These are phyloP conservation scores for Choiromyces venosus DNA, from an alignment of 495 filamentous ascomycete genomes.

Conservation along the genomic window DNA sequence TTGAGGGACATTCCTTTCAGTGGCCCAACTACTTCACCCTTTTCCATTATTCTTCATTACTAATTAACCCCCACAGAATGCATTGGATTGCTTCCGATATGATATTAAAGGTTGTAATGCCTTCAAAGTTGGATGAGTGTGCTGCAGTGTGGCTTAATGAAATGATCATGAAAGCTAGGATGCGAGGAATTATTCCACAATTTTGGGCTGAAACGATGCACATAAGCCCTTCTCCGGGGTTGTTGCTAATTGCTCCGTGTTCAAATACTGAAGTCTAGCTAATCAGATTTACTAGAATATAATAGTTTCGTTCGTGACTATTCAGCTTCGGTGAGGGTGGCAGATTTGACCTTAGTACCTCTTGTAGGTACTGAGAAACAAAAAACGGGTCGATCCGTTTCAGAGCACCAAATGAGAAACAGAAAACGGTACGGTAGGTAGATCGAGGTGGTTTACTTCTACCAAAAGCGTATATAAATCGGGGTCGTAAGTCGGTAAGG, in stretches of 20 bases:
- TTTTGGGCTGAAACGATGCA: background rate
- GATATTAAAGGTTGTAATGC: background rate
- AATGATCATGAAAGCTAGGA: background rate
- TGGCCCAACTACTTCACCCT: background rate
- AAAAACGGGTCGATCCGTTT: too few species aligned
- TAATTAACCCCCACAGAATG: background rate
- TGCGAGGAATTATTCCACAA: background rate
- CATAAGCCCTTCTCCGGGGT: background rate
- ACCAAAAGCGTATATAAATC: too few species aligned
- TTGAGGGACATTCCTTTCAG: background rate
- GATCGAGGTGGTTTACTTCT: too few species aligned
- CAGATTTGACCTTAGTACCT: background rate
- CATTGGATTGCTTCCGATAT: background rate
- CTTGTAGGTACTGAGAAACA: background rate
- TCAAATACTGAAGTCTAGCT: background rate
- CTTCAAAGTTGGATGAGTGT: background rate
- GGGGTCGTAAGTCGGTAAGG: too few species aligned
- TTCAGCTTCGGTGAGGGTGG: background rate
- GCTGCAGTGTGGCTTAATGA: background rate
- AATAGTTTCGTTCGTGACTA: background rate
- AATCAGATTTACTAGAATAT: background rate
- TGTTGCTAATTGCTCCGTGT: background rate
- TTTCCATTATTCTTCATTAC: background rate
- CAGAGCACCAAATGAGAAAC: slow-evolving; percentile 46
- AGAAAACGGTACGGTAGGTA: too few species aligned